Percentiles rank a stretch among this genome's conserved stretches.
phyloP scores from a whole-genome alignment of 192 early-diverging fungal species.

The Phlyctochytrium bullatum region DNA sequence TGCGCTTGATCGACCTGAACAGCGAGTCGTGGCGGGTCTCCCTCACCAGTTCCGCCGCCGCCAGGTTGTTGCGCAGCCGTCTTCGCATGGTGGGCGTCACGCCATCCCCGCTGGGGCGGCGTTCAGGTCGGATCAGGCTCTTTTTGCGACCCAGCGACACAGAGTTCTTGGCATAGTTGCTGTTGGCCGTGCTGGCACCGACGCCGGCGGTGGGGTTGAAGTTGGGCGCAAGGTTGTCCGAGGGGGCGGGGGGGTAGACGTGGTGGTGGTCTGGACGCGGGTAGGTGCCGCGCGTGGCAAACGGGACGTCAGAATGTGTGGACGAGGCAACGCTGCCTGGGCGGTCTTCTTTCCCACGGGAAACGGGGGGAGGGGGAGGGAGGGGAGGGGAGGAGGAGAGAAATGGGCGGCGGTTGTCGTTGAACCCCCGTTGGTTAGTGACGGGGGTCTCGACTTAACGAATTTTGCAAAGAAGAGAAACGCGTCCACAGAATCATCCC shows the following conservation, averaged over 20 bases:
- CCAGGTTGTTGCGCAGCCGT: background rate
- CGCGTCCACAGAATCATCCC: no score
- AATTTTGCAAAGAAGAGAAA: no score
- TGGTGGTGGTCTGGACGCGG: no score
- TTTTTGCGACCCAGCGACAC: constrained; percentile 28
- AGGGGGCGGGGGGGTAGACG: background rate
- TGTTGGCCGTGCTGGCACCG: no score
- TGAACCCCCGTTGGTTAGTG: no score
- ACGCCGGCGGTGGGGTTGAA: background rate
- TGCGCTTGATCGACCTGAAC: constrained; percentile 1
- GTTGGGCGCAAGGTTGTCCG: background rate
- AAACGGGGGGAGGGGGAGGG: background rate
- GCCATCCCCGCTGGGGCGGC: constrained; percentile 5
- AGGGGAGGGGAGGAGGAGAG: background rate
- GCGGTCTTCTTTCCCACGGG: background rate
- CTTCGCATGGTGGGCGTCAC: background rate
- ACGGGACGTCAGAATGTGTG: background rate
- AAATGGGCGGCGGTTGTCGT: no score
- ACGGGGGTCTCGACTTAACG: no score
- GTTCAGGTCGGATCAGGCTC: constrained; percentile 21
- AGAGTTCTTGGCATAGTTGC: background rate
- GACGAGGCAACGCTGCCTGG: background rate
- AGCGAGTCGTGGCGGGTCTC: constrained; percentile 6
- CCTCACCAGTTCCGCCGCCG: constrained; percentile 3
- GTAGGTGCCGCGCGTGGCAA: background rate